Base-by-base conservation (phyloP, 2,329 filamentous ascomycete genomes). In the Colletotrichum phormii region DNA sequence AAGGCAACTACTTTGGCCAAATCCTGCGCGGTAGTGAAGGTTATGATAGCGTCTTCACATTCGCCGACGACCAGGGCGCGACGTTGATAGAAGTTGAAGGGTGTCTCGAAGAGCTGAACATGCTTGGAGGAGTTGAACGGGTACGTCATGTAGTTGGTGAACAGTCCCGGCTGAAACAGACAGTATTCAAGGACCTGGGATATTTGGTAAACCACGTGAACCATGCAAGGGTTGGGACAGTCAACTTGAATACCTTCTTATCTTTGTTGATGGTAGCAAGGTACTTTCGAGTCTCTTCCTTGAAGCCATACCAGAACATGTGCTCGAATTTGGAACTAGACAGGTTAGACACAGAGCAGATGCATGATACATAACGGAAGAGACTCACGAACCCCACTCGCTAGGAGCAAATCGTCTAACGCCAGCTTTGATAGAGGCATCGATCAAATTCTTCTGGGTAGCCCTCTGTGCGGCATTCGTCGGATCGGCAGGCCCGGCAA, bases 331-430 rank as follows among this genome's bases (percentile, higher is more conserved):
- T 76, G 37, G 64, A 31, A n/a, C 67, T 73, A 11, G 1, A 67
- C 3, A 2, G n/a, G 5, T 13, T 5, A 13, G 18, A 26, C 2
- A 24, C 6, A 31, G 33, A 51, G 2, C 24, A 9, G 6, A 24
- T 24, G 18, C 5, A 9, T 49, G 15, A 15, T 3, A 13, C 26
- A 3, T 4, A 11, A 18, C 15, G 2, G 1, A 42, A 12, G 8
- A 26, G 3, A 53, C 77, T 79, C 71, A 87, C 85, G 80, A 80
- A 26, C 78, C 81, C 74, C 87, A 93, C 75, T 93, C 91, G 46
- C 88, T 89, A 1, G 90, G 89, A 1, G 91, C 85, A 77, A 90
- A 91, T 7, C 89, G 85, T 75, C 87, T 87, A 6, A 93, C 90
- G 1, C 89, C 89, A 1, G 89, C 90, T 3, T 82, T 81, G 51